A percentile compares a stretch with the other conserved stretches of the same genome.
These are phyloP conservation scores for Hippophae rhamnoides DNA, from an alignment of 306 rosid species.

Conservation along the genomic window DNA sequence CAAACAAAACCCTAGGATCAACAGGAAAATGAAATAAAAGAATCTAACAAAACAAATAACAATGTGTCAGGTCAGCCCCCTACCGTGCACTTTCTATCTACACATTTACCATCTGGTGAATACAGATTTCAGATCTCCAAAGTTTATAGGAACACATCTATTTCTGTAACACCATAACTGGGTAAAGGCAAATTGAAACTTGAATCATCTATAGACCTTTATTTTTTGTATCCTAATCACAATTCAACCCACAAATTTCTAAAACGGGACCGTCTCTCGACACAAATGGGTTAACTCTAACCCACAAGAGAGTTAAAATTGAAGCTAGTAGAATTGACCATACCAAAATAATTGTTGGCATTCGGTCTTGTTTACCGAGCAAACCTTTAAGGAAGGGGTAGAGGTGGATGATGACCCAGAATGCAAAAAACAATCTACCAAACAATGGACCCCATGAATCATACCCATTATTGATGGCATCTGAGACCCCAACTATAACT, in stretches of 20 bases:
- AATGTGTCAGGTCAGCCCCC: slow-evolving; percentile 44
- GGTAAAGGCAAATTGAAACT: too few species aligned
- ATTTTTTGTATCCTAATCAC: slow-evolving; percentile 43
- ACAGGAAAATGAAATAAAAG: slow-evolving; percentile 56
- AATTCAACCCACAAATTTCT: slow-evolving; percentile 80
- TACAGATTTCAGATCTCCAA: slow-evolving; percentile 10
- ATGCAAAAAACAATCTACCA: slow-evolving; percentile 82
- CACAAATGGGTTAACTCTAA: slow-evolving; percentile 78
- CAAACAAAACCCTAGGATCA: slow-evolving; percentile 19
- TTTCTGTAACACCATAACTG: too few species aligned
- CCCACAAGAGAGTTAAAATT: slow-evolving; percentile 87
- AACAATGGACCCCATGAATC: slow-evolving; percentile 97
- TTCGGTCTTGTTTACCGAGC: slow-evolving; percentile 69
- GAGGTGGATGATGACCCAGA: slow-evolving; percentile 87
- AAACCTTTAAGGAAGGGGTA: slow-evolving; percentile 97
- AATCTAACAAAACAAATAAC: slow-evolving; percentile 63
- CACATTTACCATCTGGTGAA: slow-evolving; percentile 37
- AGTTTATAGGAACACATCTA: too few species aligned
- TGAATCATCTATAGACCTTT: slow-evolving; percentile 13
- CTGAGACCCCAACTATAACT: slow-evolving; percentile 75
- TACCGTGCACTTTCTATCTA: slow-evolving; percentile 21
- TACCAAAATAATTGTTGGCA: slow-evolving; percentile 85
- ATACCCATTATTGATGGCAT: slow-evolving; percentile 89
- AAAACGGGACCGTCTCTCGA: slow-evolving; percentile 69
- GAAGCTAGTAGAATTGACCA: slow-evolving; percentile 92